These are phyloP conservation scores for Cryoendolithus antarcticus DNA, from an alignment of 2,329 filamentous ascomycete species.

Conservation along the genomic window DNA sequence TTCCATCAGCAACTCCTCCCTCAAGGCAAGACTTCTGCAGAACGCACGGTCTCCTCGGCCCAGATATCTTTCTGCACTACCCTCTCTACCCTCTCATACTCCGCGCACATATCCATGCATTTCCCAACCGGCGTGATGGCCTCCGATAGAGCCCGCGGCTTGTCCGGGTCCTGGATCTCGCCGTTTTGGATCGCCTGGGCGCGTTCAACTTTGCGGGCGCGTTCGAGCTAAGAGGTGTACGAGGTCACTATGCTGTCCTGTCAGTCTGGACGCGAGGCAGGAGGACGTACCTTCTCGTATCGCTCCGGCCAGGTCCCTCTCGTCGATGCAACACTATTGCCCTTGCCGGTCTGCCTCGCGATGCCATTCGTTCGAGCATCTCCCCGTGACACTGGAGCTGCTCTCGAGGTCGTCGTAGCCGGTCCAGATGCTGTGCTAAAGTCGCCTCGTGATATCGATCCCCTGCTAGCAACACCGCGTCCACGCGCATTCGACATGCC, in stretches of 20 bases:
- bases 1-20: slow-evolving; percentile 14
- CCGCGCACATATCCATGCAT: slow-evolving; percentile 53
- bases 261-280: slow-evolving; percentile 11
- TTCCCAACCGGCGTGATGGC: slow-evolving; percentile 50
- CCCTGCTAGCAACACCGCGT: no score
- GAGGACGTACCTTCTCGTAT: slow-evolving; percentile 12
- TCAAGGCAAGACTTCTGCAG: slow-evolving; percentile 1
- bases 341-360: no score
- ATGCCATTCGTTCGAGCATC: no score
- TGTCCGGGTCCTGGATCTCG: slow-evolving; percentile 46
- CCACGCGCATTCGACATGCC: no score
- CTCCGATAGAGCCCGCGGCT: slow-evolving; percentile 45
- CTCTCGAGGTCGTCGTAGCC: no score
- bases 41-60: slow-evolving; percentile 44
- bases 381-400: no score
- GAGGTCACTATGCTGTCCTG: slow-evolving; percentile 16
- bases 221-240: slow-evolving; percentile 28
- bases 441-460: no score
- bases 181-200: slow-evolving; percentile 40
- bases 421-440: no score
- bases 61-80: slow-evolving; percentile 51
- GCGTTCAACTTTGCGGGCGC: slow-evolving; percentile 37
- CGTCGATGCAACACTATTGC: no score
- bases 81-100: slow-evolving; percentile 49
- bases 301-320: slow-evolving; percentile 11